Base-by-base conservation (phyloP, 1,284 basidiomycete species). In the Polyporus tsugae region DNA sequence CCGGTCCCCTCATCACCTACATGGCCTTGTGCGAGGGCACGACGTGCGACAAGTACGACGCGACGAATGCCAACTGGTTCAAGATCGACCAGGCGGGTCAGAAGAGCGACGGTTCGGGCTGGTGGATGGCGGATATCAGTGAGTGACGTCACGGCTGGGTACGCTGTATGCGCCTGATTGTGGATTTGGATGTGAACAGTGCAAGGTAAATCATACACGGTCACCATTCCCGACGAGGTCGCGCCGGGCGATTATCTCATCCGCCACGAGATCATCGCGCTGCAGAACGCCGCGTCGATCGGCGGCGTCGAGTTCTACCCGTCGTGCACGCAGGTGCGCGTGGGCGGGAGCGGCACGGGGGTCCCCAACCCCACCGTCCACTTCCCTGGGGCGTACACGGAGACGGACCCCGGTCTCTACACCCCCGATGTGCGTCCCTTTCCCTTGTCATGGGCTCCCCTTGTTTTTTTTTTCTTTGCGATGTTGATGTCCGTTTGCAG, bases 251-350 rank as follows among this genome's bases (percentile, higher is more conserved):
- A 88, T 72, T 93, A 93, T 76, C 82, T 93, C 70, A 79, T 93
- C 74, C 89, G 92, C 6, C 87, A 91, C 77, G 91, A 93, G 66
- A 67, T 93, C 78, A 89, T 93, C 75, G 86, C 89, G 7, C 86
- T 93, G 15, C 92, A 93, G 72, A 80, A 86, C 19, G 92, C 84
- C 11, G 76, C 76, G 62, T 67, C 75, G 1, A 0, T 63, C 0
- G 86, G 87, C 6, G 87, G 87, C 15, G 91, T 89, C 15, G 91
- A 93, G 78, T 92, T 91, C 80, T 93, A 92, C 76, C 87, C 88
- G 0, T 86, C 84, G 25, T 93, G 91, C 76, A 77, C 86, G 9
- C 91, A 93, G 75, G 75, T 93, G 66, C 81, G 73, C 39, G 79
- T 93, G 53, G 82, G 83, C 3, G 90, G 89, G 22, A 84, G 77